Evolutionary conservation across 768 basidiomycete genomes (phyloP), one percentile per base, ranked within the genome.

Genomic region (Peribolospora baueri): DNA sequence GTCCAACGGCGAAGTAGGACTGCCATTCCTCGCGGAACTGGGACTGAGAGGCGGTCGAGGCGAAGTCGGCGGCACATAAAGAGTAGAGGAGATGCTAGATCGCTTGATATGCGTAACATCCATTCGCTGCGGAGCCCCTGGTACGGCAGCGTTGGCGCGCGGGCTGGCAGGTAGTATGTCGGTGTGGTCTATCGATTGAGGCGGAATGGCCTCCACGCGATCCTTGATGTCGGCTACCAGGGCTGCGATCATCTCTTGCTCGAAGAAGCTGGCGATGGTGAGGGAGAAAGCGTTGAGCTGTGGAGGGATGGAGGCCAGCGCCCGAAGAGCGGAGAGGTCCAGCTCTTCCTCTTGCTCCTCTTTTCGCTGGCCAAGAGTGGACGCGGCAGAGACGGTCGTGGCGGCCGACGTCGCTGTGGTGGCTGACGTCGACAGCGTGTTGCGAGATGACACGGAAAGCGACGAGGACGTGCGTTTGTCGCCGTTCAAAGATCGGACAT

Each of bases 251-350:
- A 90, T 70, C 64, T 91, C 86, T 13, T 75, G 71, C 5, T 84
- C 79, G 36, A 93, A 70, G 0, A 82, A 81, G 3, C 74, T 70
- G 0, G 82, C 76, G 59, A 93, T 84, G 61, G 86, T 78, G 62
- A 76, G 70, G 0, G 80, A 79, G 46, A 91, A 69, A 1, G 71
- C 69, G n/a, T 74, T 76, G 10, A 93, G 71, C 60, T 83, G 81
- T 5, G 70, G 63, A 0, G 87, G 86, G 9, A 93, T 73, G 7
- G 79, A 74, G n/a, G 75, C 62, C 58, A 87, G 85, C 1, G 85
- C 81, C 7, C 70, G 66, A 38, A 90, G 69, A 0, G 78, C 76
- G 0, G 81, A 80, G 8, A 90, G 69, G 0, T 80, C 74, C 42
- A 83, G 67, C 0, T 69, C 63, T 56, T 25, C 55, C 42, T 46